Evolutionary conservation across 2,329 filamentous ascomycete species (phyloP), one percentile per base, ranked within the genome.

Genomic region (Scedosporium aurantiacum): DNA sequence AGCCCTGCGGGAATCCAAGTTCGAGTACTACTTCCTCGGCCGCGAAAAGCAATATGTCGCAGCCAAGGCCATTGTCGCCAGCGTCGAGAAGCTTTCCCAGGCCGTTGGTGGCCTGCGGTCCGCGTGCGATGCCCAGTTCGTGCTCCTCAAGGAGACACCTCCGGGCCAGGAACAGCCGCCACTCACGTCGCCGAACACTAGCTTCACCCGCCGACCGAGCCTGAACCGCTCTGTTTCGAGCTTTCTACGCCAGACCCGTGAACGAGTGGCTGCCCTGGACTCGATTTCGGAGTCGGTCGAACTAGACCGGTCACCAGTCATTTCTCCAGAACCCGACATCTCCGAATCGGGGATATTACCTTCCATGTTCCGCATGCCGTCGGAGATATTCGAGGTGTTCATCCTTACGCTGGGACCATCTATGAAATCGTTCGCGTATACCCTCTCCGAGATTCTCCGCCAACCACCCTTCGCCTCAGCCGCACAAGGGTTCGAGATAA

Each of bases 371-470:
- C 79, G 78, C 43, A 82, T 84, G 1, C 85, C 92, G 0, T 84
- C 88, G 0, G 91, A 96, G 63, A 95, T 97, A 65, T 97, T 97
- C 70, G 86, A 91, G 10, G 80, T 92, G 4, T 99, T 97, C 72
- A 96, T 99, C 63, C 79, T 82, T 21, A 85, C 94, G 66, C 78
- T 99, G 23, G 94, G 94, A 0, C 94, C 94, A 1, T 94, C 93
- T 0, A 96, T 97, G 86, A 96, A 96, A 72, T 97, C 93, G 0
- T 76, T 99, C n/a, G 90, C 91, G 2, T 94, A 89, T 67, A 97
- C 94, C 0, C 75, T 99, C 45, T 90, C 91, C 10, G 88, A 95
- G 70, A 91, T 96, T 8, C 82, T 99, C 6, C 87, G 90, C 60
- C 91, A 96, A 64, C 81, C 95, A 1, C 91, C 92, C 0, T 97